Conservation (phyloP, 352 stramenopile genomes). For the Pythium monospermum region DNA sequence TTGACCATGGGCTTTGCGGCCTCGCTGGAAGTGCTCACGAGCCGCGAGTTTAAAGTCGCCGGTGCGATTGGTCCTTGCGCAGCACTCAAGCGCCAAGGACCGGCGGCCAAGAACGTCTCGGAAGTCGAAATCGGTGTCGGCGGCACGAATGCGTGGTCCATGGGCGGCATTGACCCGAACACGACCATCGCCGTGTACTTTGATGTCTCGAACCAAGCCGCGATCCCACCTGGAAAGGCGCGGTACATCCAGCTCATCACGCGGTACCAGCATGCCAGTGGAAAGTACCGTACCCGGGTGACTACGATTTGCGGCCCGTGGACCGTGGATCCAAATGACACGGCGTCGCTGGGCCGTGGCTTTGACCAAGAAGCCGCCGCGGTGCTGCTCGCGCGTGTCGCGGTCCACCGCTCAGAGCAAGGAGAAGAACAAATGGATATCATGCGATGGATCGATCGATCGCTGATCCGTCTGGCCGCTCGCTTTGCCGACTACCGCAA, state of each 20-base stretch:
- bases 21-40: conserved; percentile 96
- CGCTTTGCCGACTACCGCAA: conserved; percentile 99
- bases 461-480: conserved; percentile 96
- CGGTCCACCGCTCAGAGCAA: conserved; percentile 80
- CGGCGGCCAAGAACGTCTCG: conserved; percentile 89
- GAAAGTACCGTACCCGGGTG: conserved; percentile 93
- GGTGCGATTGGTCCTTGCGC: conserved; percentile 97
- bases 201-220: conserved; percentile 91
- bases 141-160: conserved; percentile 92
- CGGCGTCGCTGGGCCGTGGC: conserved; percentile 87
- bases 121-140: conserved; percentile 95
- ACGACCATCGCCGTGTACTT: conserved; percentile 99
- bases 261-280: conserved; percentile 97
- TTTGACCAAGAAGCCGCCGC: conserved; percentile 99
- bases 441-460: conserved; percentile 93
- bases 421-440: conserved; percentile 86
- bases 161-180: conserved; percentile 96
- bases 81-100: conserved; percentile 93
- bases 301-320: conserved; percentile 97
- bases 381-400: conserved; percentile 93
- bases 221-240: conserved; percentile 79
- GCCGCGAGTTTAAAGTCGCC: conserved; percentile 98
- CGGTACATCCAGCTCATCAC: conserved; percentile 98
- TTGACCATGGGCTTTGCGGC: conserved; percentile 96
- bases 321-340: conserved; percentile 91